Base-by-base conservation (phyloP, 805 yeast species). In the Wickerhamiella spandovensis region DNA sequence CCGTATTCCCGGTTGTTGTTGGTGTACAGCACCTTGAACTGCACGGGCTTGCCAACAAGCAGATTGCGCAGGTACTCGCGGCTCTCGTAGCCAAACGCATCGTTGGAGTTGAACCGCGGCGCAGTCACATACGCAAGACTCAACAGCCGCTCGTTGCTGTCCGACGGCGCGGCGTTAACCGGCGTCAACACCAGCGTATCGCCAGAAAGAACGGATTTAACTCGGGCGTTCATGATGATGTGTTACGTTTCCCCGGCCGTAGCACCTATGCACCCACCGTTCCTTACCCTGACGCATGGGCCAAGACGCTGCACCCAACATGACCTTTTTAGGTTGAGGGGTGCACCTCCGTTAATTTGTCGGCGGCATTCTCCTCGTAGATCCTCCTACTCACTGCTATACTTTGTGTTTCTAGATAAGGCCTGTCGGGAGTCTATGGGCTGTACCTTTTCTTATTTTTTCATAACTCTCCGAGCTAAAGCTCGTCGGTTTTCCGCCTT, bases 171-270 rank as follows among this genome's bases (percentile, higher is more conserved):
- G n/a, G 58, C 59, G 2, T 22, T n/a, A 18, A 43, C 50, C 2
- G 86, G 82, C 10, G 72, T 70, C 54, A 83, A 71, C 41, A 82
- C 75, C 38, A 84, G 56, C 12, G 88, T 78, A 66, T 83, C 90
- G 4, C 84, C 86, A 46, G 84, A 80, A 37, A 80, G 61, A 17
- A 82, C 86, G 44, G 78, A 72, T 61, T 82, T 82, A 46, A 83
- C 89, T 62, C 75, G 79, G 39, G 86, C 89, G 49, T 67, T 18
- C 46, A 44, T 44, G 28, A 28, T n/a, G 37, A 23, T 17, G 46
- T 24, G 38, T 28, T 28, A 24, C 21, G 4, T n/a, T 10, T n/a
- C 21, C 22, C 41, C 9, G 22, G 39, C 6, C n/a, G 39, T 8
- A 13, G 39, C n/a, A 13, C 30, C 30, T 25, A 6, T n/a, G n/a